Conservation (phyloP, 2,329 filamentous ascomycete genomes). For the Metarhizium guizhouense region DNA sequence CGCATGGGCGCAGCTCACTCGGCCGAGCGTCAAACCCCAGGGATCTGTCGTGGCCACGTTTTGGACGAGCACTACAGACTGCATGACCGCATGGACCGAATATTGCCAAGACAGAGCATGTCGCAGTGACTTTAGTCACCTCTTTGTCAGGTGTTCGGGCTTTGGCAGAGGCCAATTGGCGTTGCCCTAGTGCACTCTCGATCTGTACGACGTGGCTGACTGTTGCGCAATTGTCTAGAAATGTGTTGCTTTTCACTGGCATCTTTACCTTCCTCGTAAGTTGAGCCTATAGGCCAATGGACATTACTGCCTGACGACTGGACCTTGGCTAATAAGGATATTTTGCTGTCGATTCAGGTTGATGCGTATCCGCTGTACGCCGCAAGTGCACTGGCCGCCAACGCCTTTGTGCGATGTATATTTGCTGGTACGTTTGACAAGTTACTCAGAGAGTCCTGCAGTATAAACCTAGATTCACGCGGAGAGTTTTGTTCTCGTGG, state of each 20-base stretch:
- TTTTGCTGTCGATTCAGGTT: conserved; percentile 32
- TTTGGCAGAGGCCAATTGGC: background rate
- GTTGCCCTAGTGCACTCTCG: background rate
- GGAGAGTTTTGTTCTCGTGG: background rate
- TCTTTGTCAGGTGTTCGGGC: conserved; percentile 19
- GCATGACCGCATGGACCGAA: conserved; percentile 1
- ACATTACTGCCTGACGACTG: background rate
- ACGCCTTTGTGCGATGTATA: conserved; percentile 67
- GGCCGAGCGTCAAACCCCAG: background rate
- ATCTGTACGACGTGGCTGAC: conserved; percentile 16
- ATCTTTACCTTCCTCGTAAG: conserved; percentile 81
- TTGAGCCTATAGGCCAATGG: conserved; percentile 9
- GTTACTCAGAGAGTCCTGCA: conserved; percentile 1
- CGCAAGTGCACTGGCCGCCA: conserved; percentile 72
- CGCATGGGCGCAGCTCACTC: background rate
- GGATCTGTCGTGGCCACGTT: conserved; percentile 6
- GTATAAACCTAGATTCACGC: background rate
- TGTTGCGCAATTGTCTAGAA: conserved; percentile 34
- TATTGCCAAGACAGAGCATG: background rate
- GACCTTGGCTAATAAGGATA: background rate
- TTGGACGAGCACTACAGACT: conserved; percentile 1
- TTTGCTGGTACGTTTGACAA: conserved; percentile 52
- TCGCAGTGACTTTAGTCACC: conserved; percentile 18
- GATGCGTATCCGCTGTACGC: conserved; percentile 71
- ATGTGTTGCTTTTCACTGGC: conserved; percentile 70